phyloP scores from a whole-genome alignment of 345 rosid genomes.

The Lenwebbia sp. region DNA sequence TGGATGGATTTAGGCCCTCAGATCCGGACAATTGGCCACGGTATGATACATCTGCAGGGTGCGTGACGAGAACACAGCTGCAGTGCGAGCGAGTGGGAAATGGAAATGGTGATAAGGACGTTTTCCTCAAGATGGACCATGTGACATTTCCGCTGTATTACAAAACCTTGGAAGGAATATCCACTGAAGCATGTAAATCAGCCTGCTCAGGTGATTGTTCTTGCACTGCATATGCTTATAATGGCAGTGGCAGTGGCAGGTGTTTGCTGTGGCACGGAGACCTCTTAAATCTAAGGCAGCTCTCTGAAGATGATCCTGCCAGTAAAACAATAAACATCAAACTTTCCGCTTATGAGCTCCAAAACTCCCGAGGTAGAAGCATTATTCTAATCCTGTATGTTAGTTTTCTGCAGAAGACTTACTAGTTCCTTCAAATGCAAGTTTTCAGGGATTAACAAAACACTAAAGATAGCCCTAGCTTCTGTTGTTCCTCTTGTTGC shows the following conservation, averaged over 20 bases:
- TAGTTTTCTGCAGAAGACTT: rapidly evolving
- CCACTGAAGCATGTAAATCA: background rate
- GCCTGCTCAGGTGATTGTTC: background rate
- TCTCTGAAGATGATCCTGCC: background rate
- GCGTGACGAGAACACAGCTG: conserved; percentile 16
- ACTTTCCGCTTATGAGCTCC: conserved; percentile 4
- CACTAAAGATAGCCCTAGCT: background rate
- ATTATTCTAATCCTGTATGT: background rate
- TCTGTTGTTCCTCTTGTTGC: background rate
- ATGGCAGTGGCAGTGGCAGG: background rate
- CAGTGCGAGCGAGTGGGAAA: background rate
- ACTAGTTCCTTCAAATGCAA: background rate
- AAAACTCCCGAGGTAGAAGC: background rate
- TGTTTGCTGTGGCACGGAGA: background rate
- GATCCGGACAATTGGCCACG: conserved; percentile 10
- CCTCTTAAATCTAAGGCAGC: background rate
- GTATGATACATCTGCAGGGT: conserved; percentile 19
- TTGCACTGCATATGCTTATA: conserved; percentile 6
- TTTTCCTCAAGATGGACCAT: conserved; percentile 11
- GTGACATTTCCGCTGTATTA: conserved; percentile 13
- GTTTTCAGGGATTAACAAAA: background rate
- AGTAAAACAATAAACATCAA: conserved; percentile 2
- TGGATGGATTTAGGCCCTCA: conserved; percentile 20
- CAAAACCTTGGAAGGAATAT: rapidly evolving
- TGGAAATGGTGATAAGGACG: conserved; percentile 1